These are phyloP conservation scores for Incumbomyces lentus DNA, from an alignment of 2,329 filamentous ascomycete genomes.

Conservation along the genomic window DNA sequence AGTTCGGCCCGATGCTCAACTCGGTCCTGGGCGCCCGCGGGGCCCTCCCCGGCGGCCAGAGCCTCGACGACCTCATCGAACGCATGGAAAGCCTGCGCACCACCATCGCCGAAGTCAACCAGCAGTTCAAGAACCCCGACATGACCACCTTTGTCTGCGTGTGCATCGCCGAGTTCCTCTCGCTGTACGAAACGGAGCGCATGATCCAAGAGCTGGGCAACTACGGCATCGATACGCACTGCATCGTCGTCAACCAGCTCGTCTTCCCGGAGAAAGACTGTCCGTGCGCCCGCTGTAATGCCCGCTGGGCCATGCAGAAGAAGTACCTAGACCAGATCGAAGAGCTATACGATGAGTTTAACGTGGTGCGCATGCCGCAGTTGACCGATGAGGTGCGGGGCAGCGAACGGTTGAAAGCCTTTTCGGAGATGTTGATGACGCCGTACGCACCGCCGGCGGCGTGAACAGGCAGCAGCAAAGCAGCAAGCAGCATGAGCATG, in stretches of 20 bases:
- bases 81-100: conserved; percentile 90
- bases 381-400: conserved; percentile 91
- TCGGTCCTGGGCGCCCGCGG: conserved; percentile 73
- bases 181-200: conserved; percentile 94
- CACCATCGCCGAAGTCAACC: conserved; percentile 91
- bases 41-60: conserved; percentile 81
- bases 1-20: conserved; percentile 94
- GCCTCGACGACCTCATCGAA: conserved; percentile 79
- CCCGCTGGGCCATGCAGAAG: conserved; percentile 94
- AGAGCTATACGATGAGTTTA: conserved; percentile 97
- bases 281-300: conserved; percentile 89
- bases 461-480: not conserved
- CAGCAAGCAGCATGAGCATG: too few species aligned
- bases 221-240: conserved; percentile 92
- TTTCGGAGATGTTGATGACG: conserved; percentile 40
- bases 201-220: conserved; percentile 97
- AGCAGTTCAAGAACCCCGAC: conserved; percentile 93
- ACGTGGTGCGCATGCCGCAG: conserved; percentile 96
- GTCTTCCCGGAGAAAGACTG: conserved; percentile 80
- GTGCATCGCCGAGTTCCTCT: conserved; percentile 94
- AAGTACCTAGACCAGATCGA: conserved; percentile 99
- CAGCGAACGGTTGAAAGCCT: conserved; percentile 74
- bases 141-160: conserved; percentile 97
- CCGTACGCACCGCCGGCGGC: conserved; percentile 26
- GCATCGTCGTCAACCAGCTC: conserved; percentile 96